phyloP scores from a whole-genome alignment of 108 stramenopile genomes.

The Cyclotella distinguenda region DNA sequence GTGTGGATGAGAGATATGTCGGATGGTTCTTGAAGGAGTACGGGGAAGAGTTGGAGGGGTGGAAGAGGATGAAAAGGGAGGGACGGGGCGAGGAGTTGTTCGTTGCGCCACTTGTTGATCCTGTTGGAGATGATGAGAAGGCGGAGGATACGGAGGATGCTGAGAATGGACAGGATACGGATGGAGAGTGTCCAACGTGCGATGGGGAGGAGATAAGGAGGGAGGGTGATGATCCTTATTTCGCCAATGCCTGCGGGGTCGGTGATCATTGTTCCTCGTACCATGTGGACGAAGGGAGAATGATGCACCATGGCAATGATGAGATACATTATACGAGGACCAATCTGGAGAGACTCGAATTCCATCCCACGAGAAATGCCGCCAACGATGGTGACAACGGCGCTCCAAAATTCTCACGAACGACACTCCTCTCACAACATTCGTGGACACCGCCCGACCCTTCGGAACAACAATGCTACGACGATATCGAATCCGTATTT shows the following conservation, averaged over 20 bases:
- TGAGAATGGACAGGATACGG: slow-evolving; percentile 1
- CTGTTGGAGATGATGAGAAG: slow-evolving; percentile 22
- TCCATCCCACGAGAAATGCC: not conserved
- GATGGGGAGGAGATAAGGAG: not conserved
- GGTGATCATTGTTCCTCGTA: not conserved
- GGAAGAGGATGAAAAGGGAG: slow-evolving; percentile 3
- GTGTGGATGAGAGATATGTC: slow-evolving; percentile 11
- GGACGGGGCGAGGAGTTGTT: slow-evolving; percentile 8
- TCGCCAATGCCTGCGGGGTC: slow-evolving; percentile 10
- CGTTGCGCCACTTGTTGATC: slow-evolving; percentile 37
- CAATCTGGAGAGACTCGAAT: not conserved
- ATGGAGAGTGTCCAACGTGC: not conserved
- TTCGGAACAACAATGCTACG: slow-evolving; percentile 64
- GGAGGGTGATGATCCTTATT: slow-evolving; percentile 7
- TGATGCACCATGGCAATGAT: not conserved
- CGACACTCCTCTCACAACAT: slow-evolving; percentile 10
- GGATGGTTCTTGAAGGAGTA: slow-evolving; percentile 15
- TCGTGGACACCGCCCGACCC: slow-evolving; percentile 29
- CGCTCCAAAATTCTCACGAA: not conserved
- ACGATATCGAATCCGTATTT: slow-evolving; percentile 73
- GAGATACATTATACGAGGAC: too few relatives aligned
- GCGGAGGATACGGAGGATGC: not conserved
- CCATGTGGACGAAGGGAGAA: not conserved
- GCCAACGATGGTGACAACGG: slow-evolving; percentile 1
- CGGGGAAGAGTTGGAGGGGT: slow-evolving; percentile 18